Conservation (phyloP, 2,329 filamentous ascomycete species). For the Didymella lethalis region DNA sequence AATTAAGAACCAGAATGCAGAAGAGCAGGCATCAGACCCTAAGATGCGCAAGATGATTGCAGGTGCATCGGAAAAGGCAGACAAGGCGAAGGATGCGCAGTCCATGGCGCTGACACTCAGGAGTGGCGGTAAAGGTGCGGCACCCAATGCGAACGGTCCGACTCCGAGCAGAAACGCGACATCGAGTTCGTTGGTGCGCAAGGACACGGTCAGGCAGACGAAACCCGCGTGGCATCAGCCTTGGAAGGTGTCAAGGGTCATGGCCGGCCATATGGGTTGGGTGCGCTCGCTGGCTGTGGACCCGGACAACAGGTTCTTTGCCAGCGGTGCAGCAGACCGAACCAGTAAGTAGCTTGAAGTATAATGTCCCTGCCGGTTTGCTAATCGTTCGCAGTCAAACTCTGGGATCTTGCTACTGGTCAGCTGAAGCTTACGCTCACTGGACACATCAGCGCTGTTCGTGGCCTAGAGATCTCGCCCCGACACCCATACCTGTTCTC, state of each 20-base stretch:
- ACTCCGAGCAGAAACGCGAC: slow-evolving; percentile 60
- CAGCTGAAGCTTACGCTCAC: slow-evolving; percentile 41
- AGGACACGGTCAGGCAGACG: slow-evolving; percentile 70
- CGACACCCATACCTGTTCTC: slow-evolving; percentile 97
- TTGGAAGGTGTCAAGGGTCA: slow-evolving; percentile 97
- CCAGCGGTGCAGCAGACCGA: slow-evolving; percentile 90
- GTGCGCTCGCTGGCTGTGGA: slow-evolving; percentile 78
- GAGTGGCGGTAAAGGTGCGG: slow-evolving; percentile 55
- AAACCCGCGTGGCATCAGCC: slow-evolving; percentile 96
- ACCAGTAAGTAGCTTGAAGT: slow-evolving; percentile 56
- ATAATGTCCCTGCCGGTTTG: background rate
- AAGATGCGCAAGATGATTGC: slow-evolving; percentile 73
- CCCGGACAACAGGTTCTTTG: slow-evolving; percentile 97
- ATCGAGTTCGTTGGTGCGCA: slow-evolving; percentile 66
- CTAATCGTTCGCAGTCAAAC: slow-evolving; percentile 68
- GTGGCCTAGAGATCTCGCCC: slow-evolving; percentile 86
- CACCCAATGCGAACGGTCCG: slow-evolving; percentile 65
- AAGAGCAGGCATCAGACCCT: slow-evolving; percentile 59
- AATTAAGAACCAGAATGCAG: slow-evolving; percentile 60
- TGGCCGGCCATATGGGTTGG: slow-evolving; percentile 96
- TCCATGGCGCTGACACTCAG: slow-evolving; percentile 67
- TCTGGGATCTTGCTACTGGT: slow-evolving; percentile 94
- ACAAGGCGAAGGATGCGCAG: slow-evolving; percentile 54
- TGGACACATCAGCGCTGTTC: slow-evolving; percentile 43
- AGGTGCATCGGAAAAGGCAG: slow-evolving; percentile 61